Conservation (phyloP, 202 grass and related monocot genomes). For the Zoysia matrella region DNA sequence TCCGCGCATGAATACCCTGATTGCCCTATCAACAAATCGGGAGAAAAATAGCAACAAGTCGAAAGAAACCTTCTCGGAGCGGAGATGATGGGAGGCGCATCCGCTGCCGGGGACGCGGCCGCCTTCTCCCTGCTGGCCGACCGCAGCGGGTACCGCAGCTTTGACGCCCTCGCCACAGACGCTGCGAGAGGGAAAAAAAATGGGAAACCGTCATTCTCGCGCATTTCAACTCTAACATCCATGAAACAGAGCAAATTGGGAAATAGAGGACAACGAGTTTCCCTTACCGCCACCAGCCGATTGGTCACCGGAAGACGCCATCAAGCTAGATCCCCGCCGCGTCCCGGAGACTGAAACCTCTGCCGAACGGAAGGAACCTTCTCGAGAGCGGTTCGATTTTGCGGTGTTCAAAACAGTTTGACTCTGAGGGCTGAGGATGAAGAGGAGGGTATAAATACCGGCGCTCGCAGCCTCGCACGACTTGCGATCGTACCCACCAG, state of each 20-base stretch:
- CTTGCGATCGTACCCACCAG: not conserved
- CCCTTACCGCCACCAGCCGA: slow-evolving; percentile 24
- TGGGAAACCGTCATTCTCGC: too few species aligned
- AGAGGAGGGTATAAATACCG: slow-evolving; percentile 42
- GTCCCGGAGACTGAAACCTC: not conserved
- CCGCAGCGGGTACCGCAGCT: slow-evolving; percentile 73
- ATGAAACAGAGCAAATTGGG: not conserved
- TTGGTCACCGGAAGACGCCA: slow-evolving; percentile 53
- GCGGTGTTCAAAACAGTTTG: not conserved
- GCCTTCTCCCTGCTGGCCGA: slow-evolving; percentile 57
- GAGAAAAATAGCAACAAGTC: not conserved
- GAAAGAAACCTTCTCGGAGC: slow-evolving; percentile 50
- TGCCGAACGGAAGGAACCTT: not conserved
- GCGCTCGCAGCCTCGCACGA: not conserved
- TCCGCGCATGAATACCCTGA: not conserved
- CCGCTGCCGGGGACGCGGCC: not conserved
- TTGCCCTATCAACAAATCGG: not conserved
- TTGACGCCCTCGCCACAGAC: slow-evolving; percentile 50
- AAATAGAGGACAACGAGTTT: not conserved
- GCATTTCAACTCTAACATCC: not conserved
- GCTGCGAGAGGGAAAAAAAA: slow-evolving; percentile 12
- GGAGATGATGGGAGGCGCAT: slow-evolving; percentile 33
- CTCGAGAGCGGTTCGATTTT: not conserved
- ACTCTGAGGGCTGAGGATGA: too few species aligned
- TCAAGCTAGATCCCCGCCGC: not conserved